These are phyloP conservation scores for Tricholomella constricta DNA, from an alignment of 768 basidiomycete species.

Conservation along the genomic window DNA sequence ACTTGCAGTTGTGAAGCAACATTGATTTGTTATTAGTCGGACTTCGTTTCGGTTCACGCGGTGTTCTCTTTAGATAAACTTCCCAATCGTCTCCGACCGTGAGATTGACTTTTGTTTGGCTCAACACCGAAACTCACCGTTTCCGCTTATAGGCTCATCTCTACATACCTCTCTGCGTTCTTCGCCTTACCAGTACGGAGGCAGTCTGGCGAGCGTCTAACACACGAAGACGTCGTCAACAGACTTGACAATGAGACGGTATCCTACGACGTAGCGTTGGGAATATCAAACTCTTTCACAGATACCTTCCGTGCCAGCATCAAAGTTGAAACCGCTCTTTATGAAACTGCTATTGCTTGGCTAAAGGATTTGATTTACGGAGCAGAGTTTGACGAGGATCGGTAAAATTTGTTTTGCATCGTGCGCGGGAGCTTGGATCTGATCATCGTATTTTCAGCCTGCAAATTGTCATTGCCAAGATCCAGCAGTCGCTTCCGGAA, in stretches of 20 bases:
- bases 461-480: constrained; percentile 82
- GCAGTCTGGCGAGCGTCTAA: constrained; percentile 65
- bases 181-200: constrained; percentile 85
- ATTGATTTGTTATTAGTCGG: constrained; percentile 58
- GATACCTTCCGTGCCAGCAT: constrained; percentile 77
- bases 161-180: constrained; percentile 79
- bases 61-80: constrained; percentile 77
- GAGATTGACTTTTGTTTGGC: constrained; percentile 27
- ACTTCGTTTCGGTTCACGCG: constrained; percentile 84
- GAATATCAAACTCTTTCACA: constrained; percentile 63
- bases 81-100: constrained; percentile 78
- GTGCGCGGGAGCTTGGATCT: not conserved
- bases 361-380: constrained; percentile 78
- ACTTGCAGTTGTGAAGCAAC: constrained; percentile 1
- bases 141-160: constrained; percentile 58
- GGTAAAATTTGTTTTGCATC: constrained; percentile 42
- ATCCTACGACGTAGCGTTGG: constrained; percentile 74
- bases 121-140: constrained; percentile 5
- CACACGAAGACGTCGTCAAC: constrained; percentile 90
- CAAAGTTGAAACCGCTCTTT: constrained; percentile 81
- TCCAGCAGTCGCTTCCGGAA: constrained; percentile 87
- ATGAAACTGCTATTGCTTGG: constrained; percentile 85
- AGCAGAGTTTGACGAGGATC: constrained; percentile 74
- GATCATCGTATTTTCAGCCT: constrained; percentile 52
- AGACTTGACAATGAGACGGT: constrained; percentile 91